Evolutionary conservation across 495 filamentous ascomycete genomes (phyloP), one percentile per base, ranked within the genome.

Genomic region (Penicillium roqueforti): DNA sequence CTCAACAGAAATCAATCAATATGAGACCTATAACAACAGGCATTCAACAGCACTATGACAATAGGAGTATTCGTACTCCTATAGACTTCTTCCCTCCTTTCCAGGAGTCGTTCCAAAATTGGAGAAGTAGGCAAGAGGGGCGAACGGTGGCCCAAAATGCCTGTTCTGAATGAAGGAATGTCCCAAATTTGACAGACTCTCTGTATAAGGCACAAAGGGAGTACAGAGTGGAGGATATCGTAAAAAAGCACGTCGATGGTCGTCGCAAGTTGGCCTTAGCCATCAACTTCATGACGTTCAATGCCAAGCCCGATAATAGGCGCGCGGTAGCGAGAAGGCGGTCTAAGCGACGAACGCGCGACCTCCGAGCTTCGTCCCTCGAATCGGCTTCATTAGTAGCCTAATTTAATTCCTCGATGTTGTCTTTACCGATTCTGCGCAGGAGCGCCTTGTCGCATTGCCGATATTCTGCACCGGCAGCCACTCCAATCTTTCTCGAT

Each of bases 401-500:
- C 45, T 7, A 26, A n/a, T 34, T 6, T 48, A 37, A 47, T 18
- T 13, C 29, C 42, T 22, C 10, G n/a, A 69, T 65, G 59, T 47
- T 57, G 36, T 29, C 53, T 8, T 10, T 61, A 37, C 46, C 49
- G 42, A 41, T 59, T 20, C 50, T 72, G 25, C 65, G 63, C 32
- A 55, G 50, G 19, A 61, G 47, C 47, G 43, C 57, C 28, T 25
- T 62, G 13, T 50, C 56, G 20, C 54, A 60, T 39, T 64, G 47
- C 10, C 54, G 52, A 23, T 61, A 43, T 8, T 44, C 58, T 20
- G 6, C 41, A 2, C 56, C 56, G 22, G 37, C 59, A 26, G 7
- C 56, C 10, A 55, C 66, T 1, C 66, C 68, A 0, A 25, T 71
- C 18, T 63, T 69, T 11, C 68, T 77, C 19, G 74, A 77, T 57